Evolutionary conservation across 495 filamentous ascomycete genomes (phyloP).

Genomic region (Aspergillus haitiensis): DNA sequence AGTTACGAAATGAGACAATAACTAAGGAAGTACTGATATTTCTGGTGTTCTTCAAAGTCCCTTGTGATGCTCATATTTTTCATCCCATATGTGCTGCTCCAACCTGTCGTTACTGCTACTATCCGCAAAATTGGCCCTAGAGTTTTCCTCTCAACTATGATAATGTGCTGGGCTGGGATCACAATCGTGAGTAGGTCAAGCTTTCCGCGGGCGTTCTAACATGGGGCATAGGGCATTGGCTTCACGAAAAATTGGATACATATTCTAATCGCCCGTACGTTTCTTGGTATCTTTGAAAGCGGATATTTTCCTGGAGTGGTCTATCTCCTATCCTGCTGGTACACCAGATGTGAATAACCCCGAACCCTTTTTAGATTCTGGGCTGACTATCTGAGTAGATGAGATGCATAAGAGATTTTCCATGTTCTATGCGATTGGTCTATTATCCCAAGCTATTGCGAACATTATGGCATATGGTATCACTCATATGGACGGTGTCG

Average conservation of each 20-base stretch:
- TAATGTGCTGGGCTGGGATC: not conserved
- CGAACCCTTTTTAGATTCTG: not conserved
- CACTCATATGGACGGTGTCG: not conserved
- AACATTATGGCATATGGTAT: not conserved
- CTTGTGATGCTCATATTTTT: not conserved
- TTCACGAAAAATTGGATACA: not conserved
- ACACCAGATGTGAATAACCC: not conserved
- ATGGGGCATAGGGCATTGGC: not conserved
- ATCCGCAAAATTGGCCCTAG: not conserved
- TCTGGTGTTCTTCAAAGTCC: too few species aligned
- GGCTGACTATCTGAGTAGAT: not conserved
- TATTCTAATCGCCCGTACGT: not conserved
- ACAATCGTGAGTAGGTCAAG: not conserved
- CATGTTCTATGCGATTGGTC: not conserved
- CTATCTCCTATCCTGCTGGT: not conserved
- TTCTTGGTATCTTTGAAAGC: not conserved
- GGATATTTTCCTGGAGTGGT: not conserved
- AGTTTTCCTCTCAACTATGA: not conserved
- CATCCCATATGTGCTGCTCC: not conserved
- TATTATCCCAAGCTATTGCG: not conserved
- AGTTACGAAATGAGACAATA: too few species aligned
- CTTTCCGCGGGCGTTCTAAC: too few species aligned
- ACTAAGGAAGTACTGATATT: too few species aligned
- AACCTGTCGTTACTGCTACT: not conserved
- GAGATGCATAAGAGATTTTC: not conserved